phyloP scores from a whole-genome alignment of 108 stramenopile species.

The Poteriospumella lacustris region DNA sequence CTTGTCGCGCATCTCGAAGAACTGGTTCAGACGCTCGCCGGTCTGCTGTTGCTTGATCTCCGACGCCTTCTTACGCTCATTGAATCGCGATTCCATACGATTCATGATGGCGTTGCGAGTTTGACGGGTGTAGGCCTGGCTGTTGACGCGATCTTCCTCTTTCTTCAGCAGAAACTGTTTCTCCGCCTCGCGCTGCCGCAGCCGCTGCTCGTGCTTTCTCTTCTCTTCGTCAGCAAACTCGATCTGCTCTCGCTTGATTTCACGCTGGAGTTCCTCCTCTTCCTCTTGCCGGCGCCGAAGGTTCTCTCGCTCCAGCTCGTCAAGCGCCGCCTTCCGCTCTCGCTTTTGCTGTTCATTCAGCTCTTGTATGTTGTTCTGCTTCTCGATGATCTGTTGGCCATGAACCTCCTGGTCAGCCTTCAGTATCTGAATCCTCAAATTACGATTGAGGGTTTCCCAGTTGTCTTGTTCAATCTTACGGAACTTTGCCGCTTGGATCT shows the following conservation, averaged over 20 bases:
- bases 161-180: too few species aligned
- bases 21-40: too few species aligned
- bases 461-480: slow-evolving; percentile 22
- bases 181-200: too few species aligned
- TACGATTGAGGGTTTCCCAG: neutral
- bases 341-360: neutral
- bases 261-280: neutral
- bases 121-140: too few species aligned
- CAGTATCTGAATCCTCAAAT: neutral
- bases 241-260: neutral
- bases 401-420: neutral
- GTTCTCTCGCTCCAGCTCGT: neutral
- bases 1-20: neutral
- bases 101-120: too few species aligned
- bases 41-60: too few species aligned
- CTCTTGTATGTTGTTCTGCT: slow-evolving; percentile 1
- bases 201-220: too few species aligned
- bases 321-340: neutral
- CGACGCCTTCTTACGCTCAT: too few species aligned
- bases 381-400: neutral
- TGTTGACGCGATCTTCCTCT: too few species aligned
- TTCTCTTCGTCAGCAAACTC: too few species aligned
- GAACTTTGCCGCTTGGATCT: slow-evolving; percentile 26
- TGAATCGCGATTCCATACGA: too few species aligned
- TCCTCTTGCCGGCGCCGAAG: neutral